These are phyloP conservation scores for Flaveria robusta DNA, from an alignment of 129 eudicot species.

Conservation along the genomic window DNA sequence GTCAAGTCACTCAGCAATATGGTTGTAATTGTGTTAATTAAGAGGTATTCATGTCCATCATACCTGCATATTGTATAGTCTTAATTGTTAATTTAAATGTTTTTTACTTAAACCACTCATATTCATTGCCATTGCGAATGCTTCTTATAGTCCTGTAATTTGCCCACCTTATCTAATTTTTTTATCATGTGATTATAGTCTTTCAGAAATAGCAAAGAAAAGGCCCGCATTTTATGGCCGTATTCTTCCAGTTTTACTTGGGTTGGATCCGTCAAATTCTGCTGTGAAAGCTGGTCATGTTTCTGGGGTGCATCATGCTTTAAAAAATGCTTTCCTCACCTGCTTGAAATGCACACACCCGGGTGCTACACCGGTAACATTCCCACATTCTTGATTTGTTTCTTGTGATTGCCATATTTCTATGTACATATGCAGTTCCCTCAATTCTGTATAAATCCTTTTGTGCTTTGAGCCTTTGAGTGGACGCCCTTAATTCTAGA, in stretches of 20 bases:
- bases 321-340: constrained; percentile 75
- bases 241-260: constrained; percentile 91
- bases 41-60: constrained; percentile 52
- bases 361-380: constrained; percentile 91
- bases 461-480: constrained; percentile 1
- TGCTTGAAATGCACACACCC: constrained; percentile 92
- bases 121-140: neutral
- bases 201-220: constrained; percentile 79
- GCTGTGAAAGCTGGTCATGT: constrained; percentile 59
- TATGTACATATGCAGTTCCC: constrained; percentile 1
- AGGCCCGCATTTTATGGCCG: constrained; percentile 98
- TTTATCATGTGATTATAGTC: constrained; percentile 45
- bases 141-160: constrained; percentile 17
- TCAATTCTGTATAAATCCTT: neutral
- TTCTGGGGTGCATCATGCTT: constrained; percentile 78
- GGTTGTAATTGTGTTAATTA: constrained; percentile 74
- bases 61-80: constrained; percentile 2
- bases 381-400: constrained; percentile 14
- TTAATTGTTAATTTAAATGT: constrained; percentile 15
- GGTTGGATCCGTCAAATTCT: constrained; percentile 73
- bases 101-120: neutral
- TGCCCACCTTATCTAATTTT: neutral
- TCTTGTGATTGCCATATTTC: constrained; percentile 20
- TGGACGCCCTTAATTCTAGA: neutral
- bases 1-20: constrained; percentile 76